Evolutionary conservation across 495 filamentous ascomycete species (phyloP).

Genomic region (Xylaria acuta): DNA sequence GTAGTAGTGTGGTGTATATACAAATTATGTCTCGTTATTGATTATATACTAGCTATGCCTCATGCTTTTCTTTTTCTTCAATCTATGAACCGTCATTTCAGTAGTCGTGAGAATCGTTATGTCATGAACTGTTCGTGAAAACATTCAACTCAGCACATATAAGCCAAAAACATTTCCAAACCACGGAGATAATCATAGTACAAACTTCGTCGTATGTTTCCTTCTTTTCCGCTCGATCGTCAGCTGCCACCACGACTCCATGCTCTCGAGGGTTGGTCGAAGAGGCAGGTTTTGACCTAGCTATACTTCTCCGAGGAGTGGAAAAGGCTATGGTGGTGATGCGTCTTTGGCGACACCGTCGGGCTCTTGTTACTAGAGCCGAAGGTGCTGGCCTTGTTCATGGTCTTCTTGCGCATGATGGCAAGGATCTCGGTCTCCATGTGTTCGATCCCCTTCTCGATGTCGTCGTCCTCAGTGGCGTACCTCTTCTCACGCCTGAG

Average conservation of each 20-base stretch:
- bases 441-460: conserved; percentile 58
- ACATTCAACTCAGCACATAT: neutral
- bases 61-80: neutral
- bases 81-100: conserved; percentile 14
- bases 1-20: neutral
- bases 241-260: neutral
- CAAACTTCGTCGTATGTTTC: neutral
- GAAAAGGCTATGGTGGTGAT: neutral
- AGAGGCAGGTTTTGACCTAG: neutral
- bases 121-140: conserved; percentile 15
- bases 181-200: neutral
- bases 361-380: conserved; percentile 31
- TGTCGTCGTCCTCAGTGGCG: conserved; percentile 51
- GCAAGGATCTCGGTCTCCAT: conserved; percentile 62
- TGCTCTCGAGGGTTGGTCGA: neutral
- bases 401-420: conserved; percentile 58
- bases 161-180: neutral
- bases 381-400: conserved; percentile 59
- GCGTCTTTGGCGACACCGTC: neutral
- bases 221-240: neutral
- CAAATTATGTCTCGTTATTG: neutral
- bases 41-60: conserved; percentile 8
- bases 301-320: conserved; percentile 8
- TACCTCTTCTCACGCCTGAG: conserved; percentile 51
- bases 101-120: conserved; percentile 22